Evolutionary conservation across 108 stramenopile species (phyloP).

Genomic region (Licmophora abbreviata): DNA sequence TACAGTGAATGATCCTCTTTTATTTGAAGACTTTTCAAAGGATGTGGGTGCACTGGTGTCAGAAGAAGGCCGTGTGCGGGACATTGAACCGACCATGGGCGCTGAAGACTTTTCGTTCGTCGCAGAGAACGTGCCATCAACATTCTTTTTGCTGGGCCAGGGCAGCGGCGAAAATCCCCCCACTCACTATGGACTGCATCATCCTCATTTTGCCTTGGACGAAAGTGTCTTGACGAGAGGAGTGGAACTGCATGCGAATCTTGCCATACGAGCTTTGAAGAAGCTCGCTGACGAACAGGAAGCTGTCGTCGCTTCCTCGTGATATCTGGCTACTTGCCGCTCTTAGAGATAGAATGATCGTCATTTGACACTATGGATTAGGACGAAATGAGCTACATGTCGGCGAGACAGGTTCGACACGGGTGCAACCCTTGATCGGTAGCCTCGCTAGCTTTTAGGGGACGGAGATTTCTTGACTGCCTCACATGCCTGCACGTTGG

Average conservation of each 20-base stretch:
- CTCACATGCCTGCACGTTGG: conserved; percentile 48
- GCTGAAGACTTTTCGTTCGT: conserved; percentile 89
- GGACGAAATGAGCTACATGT: too few species aligned
- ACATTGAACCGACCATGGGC: conserved; percentile 83
- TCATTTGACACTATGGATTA: too few species aligned
- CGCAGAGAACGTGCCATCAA: conserved; percentile 62
- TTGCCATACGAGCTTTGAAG: conserved; percentile 63
- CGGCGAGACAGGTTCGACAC: conserved; percentile 70
- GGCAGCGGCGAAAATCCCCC: conserved; percentile 43
- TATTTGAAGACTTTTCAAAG: conserved; percentile 55
- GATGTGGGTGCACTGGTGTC: conserved; percentile 61
- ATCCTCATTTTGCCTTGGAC: conserved; percentile 81
- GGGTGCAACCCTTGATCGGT: conserved; percentile 60
- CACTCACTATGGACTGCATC: conserved; percentile 74
- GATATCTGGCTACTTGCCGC: too few species aligned
- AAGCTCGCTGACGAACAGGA: conserved; percentile 15
- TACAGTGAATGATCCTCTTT: conserved; percentile 69
- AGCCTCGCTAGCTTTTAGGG: conserved; percentile 37
- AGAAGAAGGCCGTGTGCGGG: conserved; percentile 20
- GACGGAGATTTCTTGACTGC: conserved; percentile 24
- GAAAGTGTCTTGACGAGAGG: conserved; percentile 65
- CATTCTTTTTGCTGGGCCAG: conserved; percentile 79
- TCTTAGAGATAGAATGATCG: too few species aligned
- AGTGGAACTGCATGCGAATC: conserved; percentile 74
- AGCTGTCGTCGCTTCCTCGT: too few species aligned